Base-by-base conservation (phyloP, 768 basidiomycete genomes). In the Podaxis sp. region DNA sequence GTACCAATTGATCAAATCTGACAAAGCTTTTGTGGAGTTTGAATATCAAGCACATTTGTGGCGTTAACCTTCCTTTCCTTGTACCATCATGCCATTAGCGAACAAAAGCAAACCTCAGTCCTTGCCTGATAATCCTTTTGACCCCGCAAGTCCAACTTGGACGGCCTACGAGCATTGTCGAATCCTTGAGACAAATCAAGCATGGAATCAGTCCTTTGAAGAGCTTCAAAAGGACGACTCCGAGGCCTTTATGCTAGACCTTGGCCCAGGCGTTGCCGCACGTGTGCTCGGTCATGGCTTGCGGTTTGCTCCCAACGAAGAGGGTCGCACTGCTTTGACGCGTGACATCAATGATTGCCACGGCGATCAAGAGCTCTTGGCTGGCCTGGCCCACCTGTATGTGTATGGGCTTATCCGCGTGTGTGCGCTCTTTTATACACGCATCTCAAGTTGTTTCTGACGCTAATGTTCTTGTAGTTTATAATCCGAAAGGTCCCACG, bases 1-100 rank as follows among this genome's bases (percentile, higher is more conserved):
- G 68, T 72, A 71, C 58, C 41, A 58, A 33, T 9, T 9, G 8
- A 33, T 33, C 33, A 33, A 33, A 2, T 8, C 9, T 33, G 33
- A 8, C 33, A 33, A 33, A 33, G 33, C 33, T 33, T 33, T 9
- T 9, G 9, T 1, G 9, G 33, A 33, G 8, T 33, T 33, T 33
- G 8, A 33, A 33, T 33, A 33, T 33, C 33, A 33, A 33, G 33
- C 33, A 1, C 8, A 33, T 33, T 33, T 9, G 33, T 33, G 8
- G 33, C 33, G 33, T 33, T 33, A 9, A 33, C 8, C 8, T 1
- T 9, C 33, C 9, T 33, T 33, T 33, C 33, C 33, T 41, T 41
- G 15, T 4, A 5, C 40, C 17, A 2, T n/a, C 40, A 41, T 41
- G 40, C 40, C 17, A 1, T 17, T 41, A 13, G 40, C 40, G 15